These are phyloP conservation scores for Leonotis leonurus DNA, from an alignment of 257 asterid species.

Conservation along the genomic window DNA sequence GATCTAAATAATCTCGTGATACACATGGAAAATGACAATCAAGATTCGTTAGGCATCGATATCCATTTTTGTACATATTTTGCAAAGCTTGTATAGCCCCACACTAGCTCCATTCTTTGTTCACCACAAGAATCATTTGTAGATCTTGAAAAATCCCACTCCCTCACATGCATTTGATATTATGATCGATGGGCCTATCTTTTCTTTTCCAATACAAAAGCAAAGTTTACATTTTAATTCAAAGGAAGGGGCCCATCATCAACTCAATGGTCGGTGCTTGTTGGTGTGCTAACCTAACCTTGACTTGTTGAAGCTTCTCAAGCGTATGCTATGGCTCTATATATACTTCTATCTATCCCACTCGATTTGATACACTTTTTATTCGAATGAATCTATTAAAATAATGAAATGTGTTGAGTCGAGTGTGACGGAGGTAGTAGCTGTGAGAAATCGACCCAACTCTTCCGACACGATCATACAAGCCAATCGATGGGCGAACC, in stretches of 20 bases:
- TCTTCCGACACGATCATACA: no score
- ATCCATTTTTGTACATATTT: neutral
- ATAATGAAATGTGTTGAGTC: no score
- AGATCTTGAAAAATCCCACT: conserved; percentile 3
- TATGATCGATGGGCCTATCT: neutral
- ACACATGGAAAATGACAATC: neutral
- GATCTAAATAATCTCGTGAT: conserved; percentile 6
- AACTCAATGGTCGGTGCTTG: conserved; percentile 11
- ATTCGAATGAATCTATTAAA: no score
- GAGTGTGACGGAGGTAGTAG: no score
- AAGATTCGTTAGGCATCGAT: neutral
- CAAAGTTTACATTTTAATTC: conserved; percentile 11
- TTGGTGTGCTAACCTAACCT: no score
- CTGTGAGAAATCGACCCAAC: no score
- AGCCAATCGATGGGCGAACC: no score
- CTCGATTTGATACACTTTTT: no score
- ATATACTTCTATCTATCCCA: no score
- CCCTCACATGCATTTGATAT: conserved; percentile 9
- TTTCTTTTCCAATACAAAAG: neutral
- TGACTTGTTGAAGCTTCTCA: no score
- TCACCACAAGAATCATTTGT: neutral
- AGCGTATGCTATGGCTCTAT: no score
- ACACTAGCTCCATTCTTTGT: neutral
- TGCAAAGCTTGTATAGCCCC: no score
- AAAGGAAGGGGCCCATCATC: conserved; percentile 19